These are phyloP conservation scores for Aristolochia contorta DNA, from an alignment of 164 flowering plant genomes.

Conservation along the genomic window DNA sequence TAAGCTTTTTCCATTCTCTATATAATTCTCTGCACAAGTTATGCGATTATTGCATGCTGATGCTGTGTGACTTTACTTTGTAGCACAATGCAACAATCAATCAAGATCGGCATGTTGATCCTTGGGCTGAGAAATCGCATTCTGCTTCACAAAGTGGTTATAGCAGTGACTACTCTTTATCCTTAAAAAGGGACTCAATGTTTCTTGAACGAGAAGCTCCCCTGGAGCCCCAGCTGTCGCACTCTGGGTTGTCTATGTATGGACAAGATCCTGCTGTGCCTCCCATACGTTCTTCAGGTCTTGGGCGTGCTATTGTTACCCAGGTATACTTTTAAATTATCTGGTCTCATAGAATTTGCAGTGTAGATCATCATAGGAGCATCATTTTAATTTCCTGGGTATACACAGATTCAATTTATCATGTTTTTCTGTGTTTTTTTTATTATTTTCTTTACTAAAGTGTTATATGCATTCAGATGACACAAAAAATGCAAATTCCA, in stretches of 20 bases:
- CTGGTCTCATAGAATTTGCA: no score
- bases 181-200: slow-evolving; percentile 45
- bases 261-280: slow-evolving; percentile 56
- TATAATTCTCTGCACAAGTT: background rate
- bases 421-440: background rate
- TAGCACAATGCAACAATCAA: slow-evolving; percentile 42
- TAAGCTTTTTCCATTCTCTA: slow-evolving; percentile 25
- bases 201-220: slow-evolving; percentile 57
- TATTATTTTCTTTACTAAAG: background rate
- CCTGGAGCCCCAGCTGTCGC: slow-evolving; percentile 35
- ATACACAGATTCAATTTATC: no score
- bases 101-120: slow-evolving; percentile 47
- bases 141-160: slow-evolving; percentile 32
- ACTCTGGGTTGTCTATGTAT: slow-evolving; percentile 46
- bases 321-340: slow-evolving; percentile 40
- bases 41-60: background rate
- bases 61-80: slow-evolving; percentile 8
- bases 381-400: no score
- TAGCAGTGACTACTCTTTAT: slow-evolving; percentile 39
- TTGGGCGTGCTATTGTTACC: slow-evolving; percentile 67
- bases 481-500: slow-evolving; percentile 94
- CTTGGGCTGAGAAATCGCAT: slow-evolving; percentile 41
- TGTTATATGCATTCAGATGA: slow-evolving; percentile 29
- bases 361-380: no score
- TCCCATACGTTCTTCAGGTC: slow-evolving; percentile 42